Evolutionary conservation across 371 early-diverging fungal species (phyloP).

Genomic region (Coemansia sp.): DNA sequence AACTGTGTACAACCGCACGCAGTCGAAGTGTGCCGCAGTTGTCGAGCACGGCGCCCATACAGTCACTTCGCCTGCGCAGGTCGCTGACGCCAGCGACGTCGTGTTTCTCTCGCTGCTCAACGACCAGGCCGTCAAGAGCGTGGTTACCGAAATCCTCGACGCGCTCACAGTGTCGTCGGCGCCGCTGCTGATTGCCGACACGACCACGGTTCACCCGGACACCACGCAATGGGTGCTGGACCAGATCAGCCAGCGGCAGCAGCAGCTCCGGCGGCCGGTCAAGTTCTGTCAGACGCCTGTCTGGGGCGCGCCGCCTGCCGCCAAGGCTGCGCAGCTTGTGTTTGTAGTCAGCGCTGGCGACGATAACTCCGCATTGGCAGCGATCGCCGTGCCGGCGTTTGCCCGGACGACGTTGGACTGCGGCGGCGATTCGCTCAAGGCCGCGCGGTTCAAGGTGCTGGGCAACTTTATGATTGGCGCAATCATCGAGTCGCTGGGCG

Average conservation of each 20-base stretch:
- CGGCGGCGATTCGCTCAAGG: slow-evolving; percentile 53
- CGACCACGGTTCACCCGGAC: slow-evolving; percentile 32
- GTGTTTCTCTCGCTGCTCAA: slow-evolving; percentile 58
- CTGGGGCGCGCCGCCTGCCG: slow-evolving; percentile 58
- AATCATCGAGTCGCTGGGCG: slow-evolving; percentile 63
- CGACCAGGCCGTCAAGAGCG: slow-evolving; percentile 53
- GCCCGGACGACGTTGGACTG: slow-evolving; percentile 52
- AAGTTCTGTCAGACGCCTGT: slow-evolving; percentile 54
- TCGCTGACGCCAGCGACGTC: slow-evolving; percentile 52
- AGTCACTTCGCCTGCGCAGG: slow-evolving; percentile 35
- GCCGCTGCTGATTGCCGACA: slow-evolving; percentile 34
- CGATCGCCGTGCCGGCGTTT: slow-evolving; percentile 48
- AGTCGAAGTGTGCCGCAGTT: slow-evolving; percentile 49
- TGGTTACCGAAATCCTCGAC: slow-evolving; percentile 32
- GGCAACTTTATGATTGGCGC: slow-evolving; percentile 68
- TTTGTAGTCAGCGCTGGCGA: slow-evolving; percentile 52
- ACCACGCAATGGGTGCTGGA: slow-evolving; percentile 10
- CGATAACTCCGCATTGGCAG: slow-evolving; percentile 23
- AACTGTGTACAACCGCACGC: slow-evolving; percentile 58
- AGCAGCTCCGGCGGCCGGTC: slow-evolving; percentile 6
- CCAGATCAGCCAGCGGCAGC: neutral
- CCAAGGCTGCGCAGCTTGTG: slow-evolving; percentile 53
- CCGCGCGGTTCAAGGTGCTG: slow-evolving; percentile 61
- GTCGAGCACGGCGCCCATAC: slow-evolving; percentile 32
- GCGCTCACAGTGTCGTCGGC: neutral